Base-by-base conservation (phyloP, 176 grass and related monocot genomes). In the Secale cereale region DNA sequence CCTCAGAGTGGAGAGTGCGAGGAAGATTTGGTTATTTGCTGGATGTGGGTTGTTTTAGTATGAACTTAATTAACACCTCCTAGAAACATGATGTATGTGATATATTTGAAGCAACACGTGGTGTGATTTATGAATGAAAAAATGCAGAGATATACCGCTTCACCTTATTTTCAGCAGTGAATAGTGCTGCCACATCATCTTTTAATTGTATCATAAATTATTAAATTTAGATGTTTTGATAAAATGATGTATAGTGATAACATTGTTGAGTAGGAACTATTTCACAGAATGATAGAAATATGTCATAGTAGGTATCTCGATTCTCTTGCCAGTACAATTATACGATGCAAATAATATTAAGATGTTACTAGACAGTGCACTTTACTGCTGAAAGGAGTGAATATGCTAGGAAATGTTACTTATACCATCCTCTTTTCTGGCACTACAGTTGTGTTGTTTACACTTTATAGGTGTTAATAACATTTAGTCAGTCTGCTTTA, bases 201-300 rank as follows among this genome's bases (percentile, higher is more conserved):
- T 85, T 26, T 25, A 63, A 25, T 82, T 19, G 1, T 15, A 2
- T 3, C 4, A 11, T 46, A 65, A 39, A 39, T 28, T 8, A 35
- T 46, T 86, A 20, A 36, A 86, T 52, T 74, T 60, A 19, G 0
- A 8, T 63, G 10, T 43, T 50, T 73, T 33, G 32, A 33, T 33
- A 33, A 33, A 33, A 33, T 33, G 32, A 4, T 33, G 32, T 33
- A 76, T 4, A 29, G 13, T 52, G 54, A 15, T 43, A 66, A 16
- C 28, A 81, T 76, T 76, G 23, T 85, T 82, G 12, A 0, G 30
- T 86, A 77, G 37, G 63, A 86, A n/a, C 28, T 70, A 13, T 28
- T 40, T 14, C 63, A 25, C 37, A 50, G 36, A 76, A 46, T 20
- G 62, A 48, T 4, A 20, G 31, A 14, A 68, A 69, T 17, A 35